These are phyloP conservation scores for Arachnomyces sp. DNA, from an alignment of 2,329 filamentous ascomycete species.

Conservation along the genomic window DNA sequence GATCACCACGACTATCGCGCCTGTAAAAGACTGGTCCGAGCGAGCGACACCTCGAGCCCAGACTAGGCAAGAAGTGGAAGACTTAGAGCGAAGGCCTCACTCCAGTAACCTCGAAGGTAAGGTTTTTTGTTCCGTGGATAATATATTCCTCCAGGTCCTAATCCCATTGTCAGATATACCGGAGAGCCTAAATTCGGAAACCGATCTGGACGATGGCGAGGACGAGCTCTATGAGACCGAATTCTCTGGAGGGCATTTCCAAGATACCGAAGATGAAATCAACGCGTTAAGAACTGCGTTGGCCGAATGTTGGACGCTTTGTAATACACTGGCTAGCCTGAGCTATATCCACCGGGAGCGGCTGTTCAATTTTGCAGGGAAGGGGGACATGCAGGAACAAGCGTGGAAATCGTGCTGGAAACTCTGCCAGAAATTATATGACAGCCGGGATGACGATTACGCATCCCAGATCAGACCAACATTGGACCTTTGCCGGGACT, in stretches of 20 bases:
- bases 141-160: constrained; percentile 19
- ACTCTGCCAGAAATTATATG: constrained; percentile 80
- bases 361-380: constrained; percentile 66
- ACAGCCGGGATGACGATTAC: constrained; percentile 64
- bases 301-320: constrained; percentile 86
- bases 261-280: constrained; percentile 49
- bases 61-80: constrained; percentile 65
- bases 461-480: constrained; percentile 63
- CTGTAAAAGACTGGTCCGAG: constrained; percentile 56
- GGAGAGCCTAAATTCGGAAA: constrained; percentile 19
- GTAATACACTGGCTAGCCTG: constrained; percentile 78
- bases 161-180: constrained; percentile 24
- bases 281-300: constrained; percentile 67
- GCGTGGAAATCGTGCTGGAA: constrained; percentile 95
- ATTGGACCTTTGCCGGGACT: constrained; percentile 79
- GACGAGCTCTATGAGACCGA: constrained; percentile 19
- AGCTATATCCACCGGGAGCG: constrained; percentile 76
- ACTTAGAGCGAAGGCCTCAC: constrained; percentile 43
- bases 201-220: constrained; percentile 7
- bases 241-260: constrained; percentile 26
- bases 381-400: constrained; percentile 70
- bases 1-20: constrained; percentile 66
- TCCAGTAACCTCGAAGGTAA: constrained; percentile 72
- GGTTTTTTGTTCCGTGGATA: constrained; percentile 16
- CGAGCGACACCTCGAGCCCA: constrained; percentile 73